phyloP scores from a whole-genome alignment of 108 stramenopile species.

The Aurantiochytrium sp. region DNA sequence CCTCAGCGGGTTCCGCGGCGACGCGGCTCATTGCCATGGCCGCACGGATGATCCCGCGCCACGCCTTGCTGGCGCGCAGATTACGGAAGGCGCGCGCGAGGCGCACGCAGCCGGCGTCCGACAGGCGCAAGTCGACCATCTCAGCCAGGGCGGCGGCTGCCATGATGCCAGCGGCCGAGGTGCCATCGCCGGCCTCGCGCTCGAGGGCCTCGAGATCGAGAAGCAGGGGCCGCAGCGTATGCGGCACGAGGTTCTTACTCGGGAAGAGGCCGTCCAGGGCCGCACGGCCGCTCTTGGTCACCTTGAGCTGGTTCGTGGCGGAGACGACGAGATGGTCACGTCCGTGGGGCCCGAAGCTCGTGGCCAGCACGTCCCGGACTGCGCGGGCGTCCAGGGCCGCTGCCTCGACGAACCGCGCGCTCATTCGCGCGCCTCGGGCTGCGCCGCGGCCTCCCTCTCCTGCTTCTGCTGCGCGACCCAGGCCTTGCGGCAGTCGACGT shows the following conservation, averaged over 20 bases:
- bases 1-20: no score
- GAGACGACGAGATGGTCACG: background rate
- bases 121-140: background rate
- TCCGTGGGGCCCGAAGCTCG: background rate
- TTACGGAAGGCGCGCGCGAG: background rate
- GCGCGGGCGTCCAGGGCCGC: background rate
- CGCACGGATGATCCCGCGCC: background rate
- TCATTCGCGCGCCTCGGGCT: background rate
- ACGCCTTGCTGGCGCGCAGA: background rate
- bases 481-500: slow-evolving; percentile 24
- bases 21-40: background rate
- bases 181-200: background rate
- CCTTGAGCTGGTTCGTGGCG: background rate
- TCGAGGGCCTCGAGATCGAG: background rate
- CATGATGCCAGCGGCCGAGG: background rate
- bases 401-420: background rate
- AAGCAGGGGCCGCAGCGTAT: background rate
- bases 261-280: background rate
- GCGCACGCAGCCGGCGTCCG: background rate
- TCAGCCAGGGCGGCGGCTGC: background rate
- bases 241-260: background rate
- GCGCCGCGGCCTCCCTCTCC: background rate
- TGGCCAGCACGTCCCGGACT: background rate
- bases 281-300: background rate
- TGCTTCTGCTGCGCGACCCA: background rate